These are phyloP conservation scores for Asterophora lycoperdoides DNA, from an alignment of 768 basidiomycete genomes.

Conservation along the genomic window DNA sequence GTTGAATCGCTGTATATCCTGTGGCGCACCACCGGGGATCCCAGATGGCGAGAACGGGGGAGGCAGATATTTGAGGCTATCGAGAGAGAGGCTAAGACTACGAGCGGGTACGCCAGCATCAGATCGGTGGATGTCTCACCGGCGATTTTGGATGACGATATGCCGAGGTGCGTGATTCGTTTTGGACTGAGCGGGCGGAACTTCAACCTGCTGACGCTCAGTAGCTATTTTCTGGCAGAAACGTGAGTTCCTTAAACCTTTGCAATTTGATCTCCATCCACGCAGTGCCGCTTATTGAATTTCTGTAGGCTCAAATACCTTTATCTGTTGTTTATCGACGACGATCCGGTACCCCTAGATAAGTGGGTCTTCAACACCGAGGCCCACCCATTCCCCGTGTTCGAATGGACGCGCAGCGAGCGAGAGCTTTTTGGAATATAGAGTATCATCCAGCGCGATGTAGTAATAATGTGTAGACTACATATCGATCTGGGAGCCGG, in stretches of 20 bases:
- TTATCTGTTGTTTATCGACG: slow-evolving; percentile 62
- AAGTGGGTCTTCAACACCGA: slow-evolving; percentile 63
- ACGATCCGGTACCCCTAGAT: slow-evolving; percentile 54
- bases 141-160: slow-evolving; percentile 44
- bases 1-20: slow-evolving; percentile 69
- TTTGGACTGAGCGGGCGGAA: not conserved
- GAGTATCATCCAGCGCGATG: too few species aligned
- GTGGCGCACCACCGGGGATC: slow-evolving; percentile 66
- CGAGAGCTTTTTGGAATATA: slow-evolving; percentile 38
- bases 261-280: too few species aligned
- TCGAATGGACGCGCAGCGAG: slow-evolving; percentile 57
- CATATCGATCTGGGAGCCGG: not conserved
- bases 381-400: slow-evolving; percentile 76
- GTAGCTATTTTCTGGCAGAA: slow-evolving; percentile 42
- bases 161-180: slow-evolving; percentile 65
- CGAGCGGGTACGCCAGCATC: slow-evolving; percentile 60
- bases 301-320: slow-evolving; percentile 61
- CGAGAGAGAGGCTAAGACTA: slow-evolving; percentile 52
- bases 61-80: slow-evolving; percentile 71
- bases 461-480: too few species aligned
- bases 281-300: too few species aligned
- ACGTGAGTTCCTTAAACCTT: slow-evolving; percentile 36
- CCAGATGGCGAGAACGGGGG: slow-evolving; percentile 65
- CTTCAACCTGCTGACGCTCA: not conserved
- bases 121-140: slow-evolving; percentile 40